Evolutionary conservation across 164 flowering plant genomes (phyloP).

Genomic region (Chloranthus sessilifolius): DNA sequence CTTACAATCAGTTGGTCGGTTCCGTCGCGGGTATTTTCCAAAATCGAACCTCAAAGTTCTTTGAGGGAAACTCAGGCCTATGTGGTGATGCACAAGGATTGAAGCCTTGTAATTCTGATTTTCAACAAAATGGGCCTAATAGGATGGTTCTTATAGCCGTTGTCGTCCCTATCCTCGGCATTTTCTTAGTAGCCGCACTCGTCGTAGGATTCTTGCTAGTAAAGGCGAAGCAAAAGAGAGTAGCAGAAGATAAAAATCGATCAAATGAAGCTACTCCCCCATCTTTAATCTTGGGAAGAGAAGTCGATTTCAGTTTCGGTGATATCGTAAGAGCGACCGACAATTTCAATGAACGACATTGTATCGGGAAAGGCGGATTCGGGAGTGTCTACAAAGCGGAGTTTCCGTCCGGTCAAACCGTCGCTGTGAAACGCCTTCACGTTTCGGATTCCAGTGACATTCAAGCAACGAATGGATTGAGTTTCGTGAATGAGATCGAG

Average conservation of each 20-base stretch:
- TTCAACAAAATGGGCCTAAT: constrained; percentile 7
- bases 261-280: too few species aligned
- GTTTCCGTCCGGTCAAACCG: constrained; percentile 30
- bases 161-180: too few species aligned
- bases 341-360: constrained; percentile 36
- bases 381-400: constrained; percentile 49
- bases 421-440: constrained; percentile 48
- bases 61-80: constrained; percentile 20
- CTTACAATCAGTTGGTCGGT: constrained; percentile 43
- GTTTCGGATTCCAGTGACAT: constrained; percentile 24
- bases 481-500: constrained; percentile 52
- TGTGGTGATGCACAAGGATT: constrained; percentile 42
- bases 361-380: constrained; percentile 57
- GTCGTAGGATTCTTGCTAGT: too few species aligned
- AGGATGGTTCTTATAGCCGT: constrained; percentile 26
- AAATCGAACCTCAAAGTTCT: constrained; percentile 6
- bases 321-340: constrained; percentile 47
- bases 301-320: constrained; percentile 41
- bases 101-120: constrained; percentile 16
- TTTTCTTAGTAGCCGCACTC: constrained; percentile 22
- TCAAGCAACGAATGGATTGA: too few species aligned
- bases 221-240: too few species aligned
- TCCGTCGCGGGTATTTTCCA: constrained; percentile 17
- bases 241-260: too few species aligned
- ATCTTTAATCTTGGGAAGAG: constrained; percentile 46